Conservation (phyloP, 306 rosid species). For the Bauhinia variegata region DNA sequence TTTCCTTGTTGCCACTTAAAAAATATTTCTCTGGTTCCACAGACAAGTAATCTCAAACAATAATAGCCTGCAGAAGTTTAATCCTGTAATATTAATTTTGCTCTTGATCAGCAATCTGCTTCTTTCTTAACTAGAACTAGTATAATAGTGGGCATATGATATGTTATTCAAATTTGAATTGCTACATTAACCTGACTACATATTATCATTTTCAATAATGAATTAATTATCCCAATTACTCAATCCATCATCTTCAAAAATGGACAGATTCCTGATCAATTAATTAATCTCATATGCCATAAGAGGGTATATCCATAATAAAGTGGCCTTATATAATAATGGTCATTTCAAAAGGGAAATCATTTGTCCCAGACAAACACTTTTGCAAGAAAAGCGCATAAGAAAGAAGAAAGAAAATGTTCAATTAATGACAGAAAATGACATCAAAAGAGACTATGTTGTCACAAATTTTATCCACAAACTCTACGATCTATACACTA, state of each 20-base stretch:
- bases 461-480: constrained; percentile 38
- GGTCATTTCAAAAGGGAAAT: constrained; percentile 11
- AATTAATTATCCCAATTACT: not conserved
- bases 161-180: too few relatives aligned
- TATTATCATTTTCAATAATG: not conserved
- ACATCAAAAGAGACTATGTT: constrained; percentile 31
- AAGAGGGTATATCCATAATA: not conserved
- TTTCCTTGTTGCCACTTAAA: too few relatives aligned
- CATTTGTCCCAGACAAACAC: constrained; percentile 4
- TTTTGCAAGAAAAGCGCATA: constrained; percentile 21
- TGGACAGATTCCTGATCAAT: constrained; percentile 22
- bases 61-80: too few relatives aligned
- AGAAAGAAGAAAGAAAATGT: constrained; percentile 19
- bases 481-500: not conserved
- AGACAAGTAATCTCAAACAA: too few relatives aligned
- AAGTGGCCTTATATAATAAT: constrained; percentile 8
- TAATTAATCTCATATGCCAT: not conserved
- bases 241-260: not conserved
- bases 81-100: too few relatives aligned
- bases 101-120: too few relatives aligned
- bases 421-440: constrained; percentile 32
- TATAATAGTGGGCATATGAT: too few relatives aligned
- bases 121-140: too few relatives aligned
- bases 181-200: not conserved
- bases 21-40: too few relatives aligned